phyloP scores from a whole-genome alignment of 164 flowering plant genomes.

The Macadamia integrifolia region DNA sequence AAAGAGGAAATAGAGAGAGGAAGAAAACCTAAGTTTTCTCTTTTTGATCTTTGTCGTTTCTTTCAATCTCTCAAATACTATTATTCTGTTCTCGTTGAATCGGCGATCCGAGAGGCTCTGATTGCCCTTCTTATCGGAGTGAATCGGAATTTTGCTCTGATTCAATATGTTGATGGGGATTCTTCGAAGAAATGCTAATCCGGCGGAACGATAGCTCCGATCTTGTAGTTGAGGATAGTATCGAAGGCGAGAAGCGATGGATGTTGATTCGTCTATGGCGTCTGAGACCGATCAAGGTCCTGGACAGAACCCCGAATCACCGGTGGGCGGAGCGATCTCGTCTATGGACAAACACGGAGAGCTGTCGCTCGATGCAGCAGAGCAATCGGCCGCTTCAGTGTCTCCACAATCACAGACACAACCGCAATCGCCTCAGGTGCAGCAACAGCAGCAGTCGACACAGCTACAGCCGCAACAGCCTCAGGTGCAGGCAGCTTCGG shows the following conservation, averaged over 20 bases:
- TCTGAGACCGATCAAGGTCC: slow-evolving; percentile 54
- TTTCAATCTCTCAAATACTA: background rate
- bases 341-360: slow-evolving; percentile 8
- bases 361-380: slow-evolving; percentile 7
- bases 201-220: slow-evolving; percentile 27
- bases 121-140: background rate
- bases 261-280: slow-evolving; percentile 56
- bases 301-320: slow-evolving; percentile 22
- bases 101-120: slow-evolving; percentile 26
- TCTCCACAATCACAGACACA: slow-evolving; percentile 10
- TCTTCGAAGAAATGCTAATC: slow-evolving; percentile 19
- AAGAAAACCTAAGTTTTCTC: slow-evolving; percentile 6
- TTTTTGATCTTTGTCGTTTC: background rate
- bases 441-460: slow-evolving; percentile 14
- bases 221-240: slow-evolving; percentile 20
- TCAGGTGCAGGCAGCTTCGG: slow-evolving; percentile 33
- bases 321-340: slow-evolving; percentile 8
- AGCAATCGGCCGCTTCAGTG: slow-evolving; percentile 7
- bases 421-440: slow-evolving; percentile 19
- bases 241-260: slow-evolving; percentile 29
- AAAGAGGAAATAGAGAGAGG: background rate
- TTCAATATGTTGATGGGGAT: slow-evolving; percentile 6
- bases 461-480: slow-evolving; percentile 26
- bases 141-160: background rate
- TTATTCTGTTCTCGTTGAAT: background rate